Base-by-base conservation (phyloP, 257 asterid genomes). In the Nyctanthes arbortristis region DNA sequence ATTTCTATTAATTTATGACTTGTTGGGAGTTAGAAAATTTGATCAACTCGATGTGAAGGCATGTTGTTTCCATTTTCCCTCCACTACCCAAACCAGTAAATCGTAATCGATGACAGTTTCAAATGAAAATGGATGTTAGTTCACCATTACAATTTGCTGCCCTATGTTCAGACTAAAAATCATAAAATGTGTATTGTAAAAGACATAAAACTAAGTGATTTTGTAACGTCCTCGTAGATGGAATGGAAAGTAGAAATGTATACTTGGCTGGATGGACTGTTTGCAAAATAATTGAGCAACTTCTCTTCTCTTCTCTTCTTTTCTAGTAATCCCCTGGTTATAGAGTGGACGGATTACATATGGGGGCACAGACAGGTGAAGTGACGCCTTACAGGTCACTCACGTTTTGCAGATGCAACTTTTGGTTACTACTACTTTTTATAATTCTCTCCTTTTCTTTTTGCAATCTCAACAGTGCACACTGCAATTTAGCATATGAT, bases 401-500 rank as follows among this genome's bases (percentile, higher is more conserved):
- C 74, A 66, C 74, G 80, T 68, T 70, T 22, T 67, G 73, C 80
- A 77, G 85, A 77, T 78, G 69, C 65, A 62, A 63, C 69, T 71
- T 74, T 54, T 70, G 58, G 91, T 81, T 89, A 81, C 77, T n/a
- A n/a, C n/a, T 27, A 72, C n/a, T 68, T 66, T 73, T 40, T 65
- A 32, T 69, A 70, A 65, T 61, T 73, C 29, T 67, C 13, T 69
- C 62, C 54, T 68, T 75, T 60, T 47, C 31, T 67, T 79, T 79
- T 72, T 40, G 73, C 79, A 75, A 64, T 70, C 76, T 72, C 68
- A 72, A 58, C 81, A 75, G 79, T 74, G 70, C 70, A 70, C 59
- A 57, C n/a, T n/a, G 40, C 83, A 84, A 81, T 87, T 84, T 85
- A 81, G 70, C 77, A 73, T 78, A 80, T 85, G 76, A 83, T 77